Evolutionary conservation across 164 flowering plant species (phyloP).

Genomic region (Warburgia ugandensis): DNA sequence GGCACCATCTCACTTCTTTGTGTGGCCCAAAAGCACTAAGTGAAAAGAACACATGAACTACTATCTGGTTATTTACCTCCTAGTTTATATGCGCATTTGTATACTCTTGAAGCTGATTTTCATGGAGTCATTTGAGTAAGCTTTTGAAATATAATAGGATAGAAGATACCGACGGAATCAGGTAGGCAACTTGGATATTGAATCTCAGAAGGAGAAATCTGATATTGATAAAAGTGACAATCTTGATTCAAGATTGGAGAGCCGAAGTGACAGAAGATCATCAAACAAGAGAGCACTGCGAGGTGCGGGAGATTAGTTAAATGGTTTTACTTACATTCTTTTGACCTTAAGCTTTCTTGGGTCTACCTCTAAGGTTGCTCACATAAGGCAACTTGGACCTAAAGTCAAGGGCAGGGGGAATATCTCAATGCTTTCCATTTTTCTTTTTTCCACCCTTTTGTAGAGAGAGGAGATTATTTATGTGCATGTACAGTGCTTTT

Average conservation of each 20-base stretch:
- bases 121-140: no score
- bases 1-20: no score
- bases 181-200: conserved; percentile 59
- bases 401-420: background rate
- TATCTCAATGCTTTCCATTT: background rate
- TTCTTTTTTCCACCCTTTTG: conserved; percentile 2
- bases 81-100: no score
- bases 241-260: conserved; percentile 48
- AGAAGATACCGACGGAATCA: conserved; percentile 64
- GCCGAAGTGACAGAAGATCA: conserved; percentile 27
- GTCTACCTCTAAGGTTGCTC: conserved; percentile 3
- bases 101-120: no score
- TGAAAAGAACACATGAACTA: no score
- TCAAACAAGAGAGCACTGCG: conserved; percentile 3
- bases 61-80: no score
- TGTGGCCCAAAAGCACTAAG: no score
- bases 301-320: conserved; percentile 1
- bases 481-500: conserved; percentile 9
- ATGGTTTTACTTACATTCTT: conserved; percentile 23
- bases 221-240: conserved; percentile 79
- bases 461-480: conserved; percentile 13
- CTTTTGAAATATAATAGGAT: conserved; percentile 35
- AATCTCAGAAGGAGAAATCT: conserved; percentile 57
- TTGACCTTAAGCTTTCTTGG: conserved; percentile 22
- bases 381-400: conserved; percentile 2